Percentiles rank a stretch among this genome's conserved stretches.
phyloP scores from a whole-genome alignment of 768 basidiomycete species.

The Phaeotremella skinneri region DNA sequence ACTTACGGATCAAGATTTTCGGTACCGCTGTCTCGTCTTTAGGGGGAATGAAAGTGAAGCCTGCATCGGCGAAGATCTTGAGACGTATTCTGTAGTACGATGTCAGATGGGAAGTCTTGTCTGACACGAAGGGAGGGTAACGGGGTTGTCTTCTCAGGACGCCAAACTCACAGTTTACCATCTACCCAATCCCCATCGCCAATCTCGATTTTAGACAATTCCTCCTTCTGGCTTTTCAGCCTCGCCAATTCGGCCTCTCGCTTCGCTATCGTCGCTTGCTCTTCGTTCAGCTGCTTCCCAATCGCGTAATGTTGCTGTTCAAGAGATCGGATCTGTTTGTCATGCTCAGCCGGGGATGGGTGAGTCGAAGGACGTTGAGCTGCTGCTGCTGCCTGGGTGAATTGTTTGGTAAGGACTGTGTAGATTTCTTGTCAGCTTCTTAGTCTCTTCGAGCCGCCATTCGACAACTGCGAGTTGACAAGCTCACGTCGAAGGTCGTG shows the following conservation, averaged over 20 bases:
- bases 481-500: slow-evolving; percentile 32
- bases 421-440: not conserved
- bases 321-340: slow-evolving; percentile 27
- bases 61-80: slow-evolving; percentile 36
- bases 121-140: not conserved
- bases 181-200: slow-evolving; percentile 28
- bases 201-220: slow-evolving; percentile 27
- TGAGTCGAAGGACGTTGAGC: slow-evolving; percentile 35
- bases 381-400: slow-evolving; percentile 25
- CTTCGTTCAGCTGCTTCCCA: slow-evolving; percentile 38
- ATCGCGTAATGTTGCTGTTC: slow-evolving; percentile 32
- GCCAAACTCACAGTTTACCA: slow-evolving; percentile 33
- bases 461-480: too few relatives aligned
- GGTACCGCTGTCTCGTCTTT: slow-evolving; percentile 14
- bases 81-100: slow-evolving; percentile 27
- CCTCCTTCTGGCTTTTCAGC: slow-evolving; percentile 31
- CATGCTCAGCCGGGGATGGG: slow-evolving; percentile 34
- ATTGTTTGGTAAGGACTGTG: slow-evolving; percentile 28
- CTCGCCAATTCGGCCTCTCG: slow-evolving; percentile 37
- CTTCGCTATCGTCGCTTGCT: slow-evolving; percentile 31
- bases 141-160: not conserved
- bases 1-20: slow-evolving; percentile 41
- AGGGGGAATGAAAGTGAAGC: slow-evolving; percentile 31
- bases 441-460: not conserved
- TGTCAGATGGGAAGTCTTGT: slow-evolving; percentile 1